phyloP scores from a whole-genome alignment of 2,329 filamentous ascomycete genomes.

The Fusarium proliferatum region DNA sequence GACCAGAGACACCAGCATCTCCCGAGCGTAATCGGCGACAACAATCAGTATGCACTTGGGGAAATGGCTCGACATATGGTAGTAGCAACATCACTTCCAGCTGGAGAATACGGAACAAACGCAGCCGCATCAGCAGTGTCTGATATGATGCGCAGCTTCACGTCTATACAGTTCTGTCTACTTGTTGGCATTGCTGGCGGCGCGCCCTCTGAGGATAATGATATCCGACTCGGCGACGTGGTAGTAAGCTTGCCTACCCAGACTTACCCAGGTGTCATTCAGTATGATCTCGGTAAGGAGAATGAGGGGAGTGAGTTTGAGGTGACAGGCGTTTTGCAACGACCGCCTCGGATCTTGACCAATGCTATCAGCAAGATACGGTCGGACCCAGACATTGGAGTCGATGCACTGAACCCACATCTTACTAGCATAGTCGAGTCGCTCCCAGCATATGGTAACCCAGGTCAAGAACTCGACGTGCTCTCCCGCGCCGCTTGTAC shows the following conservation, averaged over 20 bases:
- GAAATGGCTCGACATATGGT: neutral
- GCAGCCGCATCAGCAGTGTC: neutral
- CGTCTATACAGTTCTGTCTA: neutral
- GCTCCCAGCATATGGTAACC: neutral
- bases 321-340: neutral
- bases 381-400: neutral
- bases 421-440: neutral
- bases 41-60: neutral
- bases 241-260: neutral
- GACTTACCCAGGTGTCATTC: neutral
- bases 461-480: neutral
- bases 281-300: neutral
- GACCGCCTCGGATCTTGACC: neutral
- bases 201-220: neutral
- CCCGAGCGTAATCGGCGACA: fast-evolving
- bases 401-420: neutral
- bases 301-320: neutral
- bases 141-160: neutral
- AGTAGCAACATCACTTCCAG: neutral
- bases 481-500: fast-evolving
- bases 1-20: neutral
- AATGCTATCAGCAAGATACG: neutral
- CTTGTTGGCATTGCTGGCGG: neutral
- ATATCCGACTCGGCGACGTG: neutral
- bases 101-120: neutral